Percentiles rank a stretch among this genome's conserved stretches.
phyloP scores from a whole-genome alignment of 164 flowering plant species.

The Liquidambar formosana region DNA sequence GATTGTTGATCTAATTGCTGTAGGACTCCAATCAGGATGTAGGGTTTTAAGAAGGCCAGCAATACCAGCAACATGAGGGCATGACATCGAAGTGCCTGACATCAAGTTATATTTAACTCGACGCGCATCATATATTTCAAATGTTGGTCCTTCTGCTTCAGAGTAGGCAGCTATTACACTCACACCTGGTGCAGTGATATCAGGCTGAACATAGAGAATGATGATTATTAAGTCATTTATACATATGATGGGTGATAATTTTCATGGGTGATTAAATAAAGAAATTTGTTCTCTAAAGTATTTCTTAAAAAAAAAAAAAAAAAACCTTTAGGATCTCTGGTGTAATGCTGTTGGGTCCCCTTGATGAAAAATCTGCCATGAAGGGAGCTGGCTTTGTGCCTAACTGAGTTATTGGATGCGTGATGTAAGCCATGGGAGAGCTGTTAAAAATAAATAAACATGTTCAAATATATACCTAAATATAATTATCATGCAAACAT shows the following conservation, averaged over 20 bases:
- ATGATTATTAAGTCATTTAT: not conserved
- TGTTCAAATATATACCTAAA: not conserved
- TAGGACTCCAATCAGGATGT: slow-evolving; percentile 76
- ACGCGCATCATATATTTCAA: slow-evolving; percentile 40
- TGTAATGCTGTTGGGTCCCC: slow-evolving; percentile 63
- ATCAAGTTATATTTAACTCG: slow-evolving; percentile 40
- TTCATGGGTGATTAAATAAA: too few relatives aligned
- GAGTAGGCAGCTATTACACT: slow-evolving; percentile 72
- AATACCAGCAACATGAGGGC: slow-evolving; percentile 81
- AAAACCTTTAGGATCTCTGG: slow-evolving; percentile 84
- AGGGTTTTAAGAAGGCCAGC: slow-evolving; percentile 72
- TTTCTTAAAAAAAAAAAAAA: too few relatives aligned
- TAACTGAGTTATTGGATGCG: slow-evolving; percentile 36
- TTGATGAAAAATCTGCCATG: slow-evolving; percentile 84
- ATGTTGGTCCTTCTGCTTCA: slow-evolving; percentile 58
- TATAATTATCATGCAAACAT: not conserved
- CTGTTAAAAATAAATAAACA: slow-evolving; percentile 21
- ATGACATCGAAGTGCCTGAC: slow-evolving; percentile 91
- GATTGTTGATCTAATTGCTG: slow-evolving; percentile 77
- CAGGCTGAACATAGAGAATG: slow-evolving; percentile 53
- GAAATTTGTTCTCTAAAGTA: too few relatives aligned
- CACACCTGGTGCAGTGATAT: slow-evolving; percentile 85
- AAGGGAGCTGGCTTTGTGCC: slow-evolving; percentile 64
- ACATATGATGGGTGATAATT: too few relatives aligned
- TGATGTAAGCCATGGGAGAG: slow-evolving; percentile 53